Evolutionary conservation across 1,284 basidiomycete genomes (phyloP).

Genomic region (Microbotryomycetes sp.): DNA sequence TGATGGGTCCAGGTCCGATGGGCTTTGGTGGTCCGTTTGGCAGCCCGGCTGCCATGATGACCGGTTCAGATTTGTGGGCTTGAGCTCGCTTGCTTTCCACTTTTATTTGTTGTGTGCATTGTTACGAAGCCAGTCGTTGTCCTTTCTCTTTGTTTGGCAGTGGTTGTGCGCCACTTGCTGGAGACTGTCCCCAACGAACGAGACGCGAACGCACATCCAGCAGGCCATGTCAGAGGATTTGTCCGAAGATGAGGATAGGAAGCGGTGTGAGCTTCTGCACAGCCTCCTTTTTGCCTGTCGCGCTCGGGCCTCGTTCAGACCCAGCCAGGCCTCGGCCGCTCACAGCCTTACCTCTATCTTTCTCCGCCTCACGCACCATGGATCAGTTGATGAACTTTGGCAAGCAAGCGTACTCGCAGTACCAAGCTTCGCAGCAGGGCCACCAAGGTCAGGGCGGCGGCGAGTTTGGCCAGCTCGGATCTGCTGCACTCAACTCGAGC

Average conservation of each 20-base stretch:
- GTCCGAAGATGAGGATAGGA: no score
- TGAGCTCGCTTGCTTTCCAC: no score
- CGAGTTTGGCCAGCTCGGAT: conserved; percentile 11
- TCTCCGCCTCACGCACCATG: not conserved
- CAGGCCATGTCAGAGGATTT: no score
- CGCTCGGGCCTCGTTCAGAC: no score
- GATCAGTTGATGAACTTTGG: not conserved
- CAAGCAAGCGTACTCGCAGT: not conserved
- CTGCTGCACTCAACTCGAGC: not conserved
- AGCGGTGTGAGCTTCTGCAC: no score
- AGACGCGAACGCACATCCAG: no score
- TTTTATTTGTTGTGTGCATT: no score
- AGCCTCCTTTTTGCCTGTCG: no score
- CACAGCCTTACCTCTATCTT: not conserved
- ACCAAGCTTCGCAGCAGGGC: not conserved
- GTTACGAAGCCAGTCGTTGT: no score
- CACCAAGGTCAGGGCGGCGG: conserved; percentile 10
- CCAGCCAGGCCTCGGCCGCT: not conserved
- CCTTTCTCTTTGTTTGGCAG: no score
- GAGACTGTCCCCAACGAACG: no score
- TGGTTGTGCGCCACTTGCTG: no score
- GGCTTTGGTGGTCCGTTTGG: not conserved
- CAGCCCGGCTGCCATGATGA: not conserved
- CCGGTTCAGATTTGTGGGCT: not conserved
- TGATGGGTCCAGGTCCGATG: not conserved